Conservation (phyloP, 148 eudicot species). For the Polygonum maritimum region DNA sequence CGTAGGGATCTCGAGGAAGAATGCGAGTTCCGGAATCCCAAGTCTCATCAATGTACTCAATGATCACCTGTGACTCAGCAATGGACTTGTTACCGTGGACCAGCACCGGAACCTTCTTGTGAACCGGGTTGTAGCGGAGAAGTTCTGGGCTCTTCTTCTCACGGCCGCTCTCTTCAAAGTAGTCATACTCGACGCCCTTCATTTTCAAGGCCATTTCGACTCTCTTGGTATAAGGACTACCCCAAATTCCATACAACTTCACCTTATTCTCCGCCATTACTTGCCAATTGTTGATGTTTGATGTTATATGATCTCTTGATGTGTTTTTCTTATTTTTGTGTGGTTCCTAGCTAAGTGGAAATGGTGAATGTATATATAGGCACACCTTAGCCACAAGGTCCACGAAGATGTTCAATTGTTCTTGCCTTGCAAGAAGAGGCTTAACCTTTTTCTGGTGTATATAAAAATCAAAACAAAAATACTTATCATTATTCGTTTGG, state of each 20-base stretch:
- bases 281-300: not conserved
- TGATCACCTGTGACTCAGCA: not conserved
- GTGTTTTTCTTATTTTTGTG: too few relatives aligned
- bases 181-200: not conserved
- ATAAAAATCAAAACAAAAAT: too few relatives aligned
- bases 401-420: too few relatives aligned
- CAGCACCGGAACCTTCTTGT: not conserved
- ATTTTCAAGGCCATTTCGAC: not conserved
- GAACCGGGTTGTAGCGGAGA: not conserved
- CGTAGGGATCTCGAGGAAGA: not conserved
- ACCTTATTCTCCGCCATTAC: not conserved
- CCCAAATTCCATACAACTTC: not conserved
- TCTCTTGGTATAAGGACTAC: not conserved
- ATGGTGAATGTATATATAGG: too few relatives aligned
- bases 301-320: too few relatives aligned
- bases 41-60: conserved; percentile 7
- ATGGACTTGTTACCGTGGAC: not conserved
- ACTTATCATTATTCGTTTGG: too few relatives aligned
- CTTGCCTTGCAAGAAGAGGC: too few relatives aligned
- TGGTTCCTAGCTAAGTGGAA: too few relatives aligned
- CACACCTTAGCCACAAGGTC: too few relatives aligned
- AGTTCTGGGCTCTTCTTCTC: not conserved
- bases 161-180: not conserved
- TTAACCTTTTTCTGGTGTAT: too few relatives aligned
- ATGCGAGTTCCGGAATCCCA: not conserved